phyloP scores from a whole-genome alignment of 2,329 filamentous ascomycete genomes.

The Trematosphaeria pertusa region DNA sequence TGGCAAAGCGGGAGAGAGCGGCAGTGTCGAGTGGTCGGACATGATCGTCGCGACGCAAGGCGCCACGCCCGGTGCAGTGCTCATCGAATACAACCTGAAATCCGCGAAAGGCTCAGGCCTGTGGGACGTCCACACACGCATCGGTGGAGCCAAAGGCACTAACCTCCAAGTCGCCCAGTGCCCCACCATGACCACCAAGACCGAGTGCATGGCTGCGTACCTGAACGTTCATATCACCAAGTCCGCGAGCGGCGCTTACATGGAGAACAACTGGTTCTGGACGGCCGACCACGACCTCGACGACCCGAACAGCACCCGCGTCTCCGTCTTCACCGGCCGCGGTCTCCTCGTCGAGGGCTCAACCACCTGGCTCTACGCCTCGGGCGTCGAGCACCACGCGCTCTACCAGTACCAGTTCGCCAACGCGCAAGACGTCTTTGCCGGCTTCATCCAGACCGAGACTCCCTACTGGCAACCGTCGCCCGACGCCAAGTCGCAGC shows the following conservation, averaged over 20 bases:
- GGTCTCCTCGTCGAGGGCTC: slow-evolving; percentile 75
- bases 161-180: slow-evolving; percentile 79
- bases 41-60: slow-evolving; percentile 76
- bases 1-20: slow-evolving; percentile 69
- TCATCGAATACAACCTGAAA: slow-evolving; percentile 77
- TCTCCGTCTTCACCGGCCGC: slow-evolving; percentile 86
- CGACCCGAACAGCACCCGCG: slow-evolving; percentile 72
- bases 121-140: slow-evolving; percentile 88
- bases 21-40: slow-evolving; percentile 74
- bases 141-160: slow-evolving; percentile 82
- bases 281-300: slow-evolving; percentile 92
- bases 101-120: slow-evolving; percentile 63
- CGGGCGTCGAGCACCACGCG: slow-evolving; percentile 66
- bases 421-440: slow-evolving; percentile 79
- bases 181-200: slow-evolving; percentile 68
- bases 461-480: slow-evolving; percentile 86
- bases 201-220: slow-evolving; percentile 76
- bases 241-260: slow-evolving; percentile 67
- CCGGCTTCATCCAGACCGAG: slow-evolving; percentile 86
- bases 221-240: slow-evolving; percentile 58
- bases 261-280: slow-evolving; percentile 93
- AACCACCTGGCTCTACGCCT: slow-evolving; percentile 67
- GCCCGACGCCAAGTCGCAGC: slow-evolving; percentile 70
- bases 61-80: slow-evolving; percentile 70
- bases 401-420: slow-evolving; percentile 85